Conservation (phyloP, 352 stramenopile species). For the Globisporangium alternatum region DNA sequence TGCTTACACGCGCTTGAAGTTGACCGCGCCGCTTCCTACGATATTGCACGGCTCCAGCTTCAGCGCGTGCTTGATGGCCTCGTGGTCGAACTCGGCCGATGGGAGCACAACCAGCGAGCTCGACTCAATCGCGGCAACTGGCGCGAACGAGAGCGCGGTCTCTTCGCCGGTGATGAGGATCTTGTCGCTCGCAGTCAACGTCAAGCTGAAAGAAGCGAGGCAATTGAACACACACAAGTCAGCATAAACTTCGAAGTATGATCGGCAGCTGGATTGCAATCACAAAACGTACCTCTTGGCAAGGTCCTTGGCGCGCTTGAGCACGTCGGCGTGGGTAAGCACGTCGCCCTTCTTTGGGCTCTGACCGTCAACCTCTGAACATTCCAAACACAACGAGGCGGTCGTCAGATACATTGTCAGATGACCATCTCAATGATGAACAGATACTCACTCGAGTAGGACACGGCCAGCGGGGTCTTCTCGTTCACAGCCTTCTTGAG, state of each 20-base stretch:
- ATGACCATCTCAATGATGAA: not conserved
- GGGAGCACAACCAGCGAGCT: slow-evolving; percentile 79
- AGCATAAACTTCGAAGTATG: not conserved
- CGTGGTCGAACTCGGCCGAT: slow-evolving; percentile 60
- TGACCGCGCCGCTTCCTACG: slow-evolving; percentile 63
- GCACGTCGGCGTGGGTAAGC: slow-evolving; percentile 75
- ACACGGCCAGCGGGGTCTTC: slow-evolving; percentile 71
- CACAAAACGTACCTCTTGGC: slow-evolving; percentile 53
- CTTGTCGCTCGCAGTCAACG: slow-evolving; percentile 78
- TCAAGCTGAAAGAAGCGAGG: slow-evolving; percentile 33
- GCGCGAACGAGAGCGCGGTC: slow-evolving; percentile 59
- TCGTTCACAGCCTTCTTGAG: slow-evolving; percentile 59
- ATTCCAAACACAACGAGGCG: slow-evolving; percentile 8
- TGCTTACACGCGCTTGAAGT: slow-evolving; percentile 84
- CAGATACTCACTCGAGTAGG: slow-evolving; percentile 68
- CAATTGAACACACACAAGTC: not conserved
- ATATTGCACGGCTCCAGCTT: slow-evolving; percentile 79
- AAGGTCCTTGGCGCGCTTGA: slow-evolving; percentile 69
- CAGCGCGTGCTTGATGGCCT: slow-evolving; percentile 70
- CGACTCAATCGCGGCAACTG: slow-evolving; percentile 68
- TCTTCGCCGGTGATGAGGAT: slow-evolving; percentile 75
- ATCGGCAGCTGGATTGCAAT: not conserved
- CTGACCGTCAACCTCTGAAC: slow-evolving; percentile 62
- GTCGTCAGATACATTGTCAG: slow-evolving; percentile 3
- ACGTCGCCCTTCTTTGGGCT: slow-evolving; percentile 80